Evolutionary conservation across 2,329 filamentous ascomycete species (phyloP).

Genomic region (Tricladium varicosporioides): DNA sequence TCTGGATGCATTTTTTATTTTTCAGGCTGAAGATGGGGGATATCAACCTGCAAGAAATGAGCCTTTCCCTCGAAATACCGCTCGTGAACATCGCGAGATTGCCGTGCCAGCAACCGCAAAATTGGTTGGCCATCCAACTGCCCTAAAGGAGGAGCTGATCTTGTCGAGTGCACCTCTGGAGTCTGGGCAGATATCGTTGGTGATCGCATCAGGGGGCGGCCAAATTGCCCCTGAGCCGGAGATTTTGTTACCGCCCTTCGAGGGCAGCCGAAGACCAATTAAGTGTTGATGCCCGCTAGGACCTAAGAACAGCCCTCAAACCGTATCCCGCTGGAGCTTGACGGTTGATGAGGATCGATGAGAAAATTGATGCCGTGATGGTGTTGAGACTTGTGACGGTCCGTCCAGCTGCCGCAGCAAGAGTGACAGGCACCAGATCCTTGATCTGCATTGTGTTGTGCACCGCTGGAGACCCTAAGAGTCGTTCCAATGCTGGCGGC

Average conservation of each 20-base stretch:
- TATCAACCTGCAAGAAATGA: neutral
- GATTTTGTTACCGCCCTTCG: neutral
- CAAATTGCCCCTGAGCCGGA: constrained; percentile 3
- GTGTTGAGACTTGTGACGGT: neutral
- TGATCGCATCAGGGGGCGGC: constrained; percentile 1
- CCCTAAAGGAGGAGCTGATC: neutral
- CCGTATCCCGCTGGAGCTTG: neutral
- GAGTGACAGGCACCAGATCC: too few species aligned
- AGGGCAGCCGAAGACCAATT: neutral
- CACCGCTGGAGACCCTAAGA: too few species aligned
- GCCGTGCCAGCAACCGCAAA: neutral
- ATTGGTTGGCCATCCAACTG: neutral
- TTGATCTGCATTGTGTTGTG: too few species aligned
- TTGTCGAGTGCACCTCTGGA: neutral
- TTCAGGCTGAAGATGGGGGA: neutral
- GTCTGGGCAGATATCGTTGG: constrained; percentile 1
- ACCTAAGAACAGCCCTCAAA: neutral
- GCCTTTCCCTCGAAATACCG: neutral
- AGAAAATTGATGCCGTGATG: neutral
- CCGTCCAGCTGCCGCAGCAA: neutral
- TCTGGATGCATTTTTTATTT: neutral
- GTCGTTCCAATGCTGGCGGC: too few species aligned
- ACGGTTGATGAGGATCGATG: neutral
- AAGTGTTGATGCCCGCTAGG: neutral
- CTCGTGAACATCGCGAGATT: too few species aligned